These are phyloP conservation scores for Exserohilum turcica DNA, from an alignment of 2,329 filamentous ascomycete genomes.

Conservation along the genomic window DNA sequence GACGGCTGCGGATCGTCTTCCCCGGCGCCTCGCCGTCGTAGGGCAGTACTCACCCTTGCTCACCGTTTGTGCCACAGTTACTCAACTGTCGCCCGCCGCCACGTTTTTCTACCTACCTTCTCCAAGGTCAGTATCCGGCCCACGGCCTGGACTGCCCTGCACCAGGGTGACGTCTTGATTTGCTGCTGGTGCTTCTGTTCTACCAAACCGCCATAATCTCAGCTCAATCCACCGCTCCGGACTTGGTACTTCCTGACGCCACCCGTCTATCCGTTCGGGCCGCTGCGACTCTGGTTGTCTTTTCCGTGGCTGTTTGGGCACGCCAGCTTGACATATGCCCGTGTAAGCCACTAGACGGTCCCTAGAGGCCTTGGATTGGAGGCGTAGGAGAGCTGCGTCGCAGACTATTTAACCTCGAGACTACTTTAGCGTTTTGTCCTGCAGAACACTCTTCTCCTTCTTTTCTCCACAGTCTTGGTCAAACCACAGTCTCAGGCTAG, in stretches of 20 bases:
- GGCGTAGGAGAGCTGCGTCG: constrained; percentile 10
- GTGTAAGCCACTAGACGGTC: constrained; percentile 24
- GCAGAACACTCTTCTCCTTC: constrained; percentile 1
- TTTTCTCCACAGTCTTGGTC: background rate
- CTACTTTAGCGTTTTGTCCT: constrained; percentile 25
- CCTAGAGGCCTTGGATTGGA: constrained; percentile 1
- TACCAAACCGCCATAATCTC: constrained; percentile 25
- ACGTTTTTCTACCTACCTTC: constrained; percentile 36
- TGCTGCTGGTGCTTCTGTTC: constrained; percentile 26
- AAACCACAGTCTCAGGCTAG: background rate
- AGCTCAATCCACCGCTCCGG: constrained; percentile 32
- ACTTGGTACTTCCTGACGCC: constrained; percentile 30
- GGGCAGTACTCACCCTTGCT: constrained; percentile 20
- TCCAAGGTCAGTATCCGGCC: constrained; percentile 12
- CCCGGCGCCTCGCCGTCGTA: constrained; percentile 18
- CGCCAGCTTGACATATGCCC: constrained; percentile 32
- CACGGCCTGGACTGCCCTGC: constrained; percentile 11
- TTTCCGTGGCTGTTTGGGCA: constrained; percentile 26
- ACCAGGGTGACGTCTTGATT: constrained; percentile 20
- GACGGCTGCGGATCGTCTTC: constrained; percentile 21
- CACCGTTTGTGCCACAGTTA: constrained; percentile 24
- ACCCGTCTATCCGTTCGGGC: constrained; percentile 45
- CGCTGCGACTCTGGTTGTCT: constrained; percentile 42
- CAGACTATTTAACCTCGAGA: constrained; percentile 38
- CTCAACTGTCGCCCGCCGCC: constrained; percentile 24